Base-by-base conservation (phyloP, 2,329 filamentous ascomycete genomes). In the Pseudogymnoascus sp. region DNA sequence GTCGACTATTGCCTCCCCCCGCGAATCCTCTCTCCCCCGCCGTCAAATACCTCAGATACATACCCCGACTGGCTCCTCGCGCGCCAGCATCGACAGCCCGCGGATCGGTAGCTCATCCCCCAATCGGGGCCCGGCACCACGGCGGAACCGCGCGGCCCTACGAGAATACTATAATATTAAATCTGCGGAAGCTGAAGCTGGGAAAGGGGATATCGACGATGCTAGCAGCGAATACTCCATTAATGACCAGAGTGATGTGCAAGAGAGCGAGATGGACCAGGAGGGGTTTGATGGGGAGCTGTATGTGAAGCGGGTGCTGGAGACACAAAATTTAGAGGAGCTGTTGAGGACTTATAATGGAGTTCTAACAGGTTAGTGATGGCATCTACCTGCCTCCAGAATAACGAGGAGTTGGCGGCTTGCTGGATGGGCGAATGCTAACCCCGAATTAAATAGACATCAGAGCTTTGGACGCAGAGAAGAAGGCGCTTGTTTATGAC, bases 401-500 rank as follows among this genome's bases (percentile, higher is more conserved):
- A 17, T n/a, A n/a, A 53, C 4, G 7, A 53, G 15, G 8, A 31
- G 2, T 31, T 53, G 23, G 23, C 23, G n/a, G n/a, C 15, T 17
- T 9, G 13, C n/a, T 44, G 6, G 33, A 44, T 62, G 15, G 10
- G 11, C 62, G n/a, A 28, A 36, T 63, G n/a, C 44, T 44, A 40
- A 47, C 44, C 19, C 5, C 6, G 4, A 19, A n/a, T 33, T 23
- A 13, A 10, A 50, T 33, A 68, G 93, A 97, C 77, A 93, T 96
- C 59, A 80, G 92, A 38, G 93, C 91, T 1, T 81, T 99, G 17
- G 95, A 97, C 72, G 93, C 93, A 23, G 95, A 99, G 81, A 89
- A 95, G 76, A 99, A 99, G 78, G 93, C 93, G 1, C 78, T 99
- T 66, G 95, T 99, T 4, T 99, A 99, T 75, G 93, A 99, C 75